phyloP scores from a whole-genome alignment of 164 flowering plant genomes.

The Brasenia schreberi region DNA sequence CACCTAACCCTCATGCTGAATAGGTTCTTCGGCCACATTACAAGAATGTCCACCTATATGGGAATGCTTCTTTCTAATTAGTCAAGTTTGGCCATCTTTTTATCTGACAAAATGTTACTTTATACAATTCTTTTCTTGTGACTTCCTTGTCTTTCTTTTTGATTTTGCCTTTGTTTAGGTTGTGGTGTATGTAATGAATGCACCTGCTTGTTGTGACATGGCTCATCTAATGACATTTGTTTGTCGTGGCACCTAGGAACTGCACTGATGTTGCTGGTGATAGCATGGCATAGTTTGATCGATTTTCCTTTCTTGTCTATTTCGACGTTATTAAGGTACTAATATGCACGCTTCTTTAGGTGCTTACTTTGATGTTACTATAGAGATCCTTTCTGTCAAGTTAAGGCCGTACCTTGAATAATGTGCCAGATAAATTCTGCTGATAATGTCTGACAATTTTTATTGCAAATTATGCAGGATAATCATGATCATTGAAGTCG shows the following conservation, averaged over 20 bases:
- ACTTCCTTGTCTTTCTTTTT: background rate
- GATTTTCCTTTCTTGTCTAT: conserved; percentile 37
- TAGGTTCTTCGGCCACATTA: too few species aligned
- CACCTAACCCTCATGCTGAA: too few species aligned
- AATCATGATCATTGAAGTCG: conserved; percentile 68
- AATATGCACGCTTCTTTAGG: background rate
- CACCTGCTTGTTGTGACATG: background rate
- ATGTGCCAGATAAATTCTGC: background rate
- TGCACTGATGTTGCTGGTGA: conserved; percentile 74
- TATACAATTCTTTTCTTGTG: background rate
- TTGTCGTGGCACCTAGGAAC: conserved; percentile 38
- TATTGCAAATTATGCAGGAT: conserved; percentile 46
- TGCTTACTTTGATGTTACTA: background rate
- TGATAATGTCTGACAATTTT: conserved; percentile 1
- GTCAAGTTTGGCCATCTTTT: background rate
- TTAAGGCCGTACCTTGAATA: background rate
- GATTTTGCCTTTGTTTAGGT: background rate
- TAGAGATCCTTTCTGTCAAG: background rate
- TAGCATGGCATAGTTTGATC: conserved; percentile 66
- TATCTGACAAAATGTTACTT: background rate
- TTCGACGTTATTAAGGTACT: conserved; percentile 45
- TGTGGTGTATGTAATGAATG: background rate
- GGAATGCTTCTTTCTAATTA: too few species aligned
- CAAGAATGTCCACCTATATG: too few species aligned
- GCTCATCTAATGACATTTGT: conserved; percentile 2